Conservation (phyloP, 495 filamentous ascomycete genomes). For the Lophiotrema nucula region DNA sequence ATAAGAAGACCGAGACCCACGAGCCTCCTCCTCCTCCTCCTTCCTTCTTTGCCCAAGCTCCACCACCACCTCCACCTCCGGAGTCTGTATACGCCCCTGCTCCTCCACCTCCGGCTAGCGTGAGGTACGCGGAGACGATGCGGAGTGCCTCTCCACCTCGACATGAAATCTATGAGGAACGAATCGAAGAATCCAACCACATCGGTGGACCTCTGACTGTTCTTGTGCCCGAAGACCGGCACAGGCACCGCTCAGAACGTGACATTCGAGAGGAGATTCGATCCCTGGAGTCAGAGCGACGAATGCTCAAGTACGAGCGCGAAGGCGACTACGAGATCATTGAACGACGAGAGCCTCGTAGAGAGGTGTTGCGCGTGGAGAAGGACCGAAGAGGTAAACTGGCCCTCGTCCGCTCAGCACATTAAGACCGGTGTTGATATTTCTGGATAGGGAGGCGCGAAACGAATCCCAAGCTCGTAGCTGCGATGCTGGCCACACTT, state of each 20-base stretch:
- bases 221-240: conserved; percentile 44
- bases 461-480: conserved; percentile 63
- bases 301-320: conserved; percentile 44
- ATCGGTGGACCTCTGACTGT: conserved; percentile 45
- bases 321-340: conserved; percentile 52
- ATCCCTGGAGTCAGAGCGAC: conserved; percentile 53
- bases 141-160: conserved; percentile 34
- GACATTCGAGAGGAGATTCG: conserved; percentile 61
- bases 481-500: conserved; percentile 74
- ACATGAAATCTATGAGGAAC: conserved; percentile 44
- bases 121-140: conserved; percentile 32
- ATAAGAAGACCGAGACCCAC: conserved; percentile 28
- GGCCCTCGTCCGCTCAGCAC: conserved; percentile 57
- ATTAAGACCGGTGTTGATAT: conserved; percentile 51
- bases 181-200: conserved; percentile 48
- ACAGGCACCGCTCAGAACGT: conserved; percentile 45
- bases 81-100: conserved; percentile 36
- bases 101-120: conserved; percentile 29
- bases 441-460: conserved; percentile 40
- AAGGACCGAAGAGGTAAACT: conserved; percentile 87
- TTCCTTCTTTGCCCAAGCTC: conserved; percentile 17
- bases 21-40: conserved; percentile 24
- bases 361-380: conserved; percentile 63
- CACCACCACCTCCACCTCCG: conserved; percentile 34
- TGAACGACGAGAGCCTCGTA: conserved; percentile 50